Evolutionary conservation across 768 basidiomycete genomes (phyloP), one percentile per base, ranked within the genome.

Genomic region (Boletus subcaerulescens): DNA sequence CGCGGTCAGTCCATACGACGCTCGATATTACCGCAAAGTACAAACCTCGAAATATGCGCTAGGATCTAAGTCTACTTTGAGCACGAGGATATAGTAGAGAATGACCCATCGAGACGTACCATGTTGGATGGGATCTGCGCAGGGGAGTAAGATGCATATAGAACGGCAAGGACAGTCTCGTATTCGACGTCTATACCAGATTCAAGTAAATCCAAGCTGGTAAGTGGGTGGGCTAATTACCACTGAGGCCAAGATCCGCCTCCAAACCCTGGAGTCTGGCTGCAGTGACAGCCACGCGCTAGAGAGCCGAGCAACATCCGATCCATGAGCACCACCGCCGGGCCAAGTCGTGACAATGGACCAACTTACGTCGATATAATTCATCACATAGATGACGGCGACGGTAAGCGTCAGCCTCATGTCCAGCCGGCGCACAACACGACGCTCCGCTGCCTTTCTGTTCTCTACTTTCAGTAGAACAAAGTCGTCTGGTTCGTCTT

Each of bases 121-220:
- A 87, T 85, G 61, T 85, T 87, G 1, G 81, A 85, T 1, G 85
- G 85, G 50, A 87, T 78, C 59, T 86, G 84, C 14, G 81, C 79
- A 3, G 84, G 84, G 36, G 79, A 79, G 55, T 87, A 85, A 1
- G 82, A 81, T 3, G 73, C 85, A 56, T 77, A 84, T 20, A 84
- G 72, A 44, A 80, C 71, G 1, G 82, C 81, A 14, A 84, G 66
- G 22, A 82, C 70, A 4, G 78, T 77, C 20, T 73, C 71, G 60
- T 84, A 84, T 60, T 83, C 76, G 15, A 82, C 65, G 54, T 79
- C 82, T 83, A 53, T 11, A 22, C 29, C 33, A 11, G 8, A 14
- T 31, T 54, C 32, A 49, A 41, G 18, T 14, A 26, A 22, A 36
- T 20, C 17, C 17, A 3, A 29, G 26, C 9, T 24, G 29, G 38